Conservation (phyloP, 2,329 filamentous ascomycete genomes). For the Epichloe aotearoae region DNA sequence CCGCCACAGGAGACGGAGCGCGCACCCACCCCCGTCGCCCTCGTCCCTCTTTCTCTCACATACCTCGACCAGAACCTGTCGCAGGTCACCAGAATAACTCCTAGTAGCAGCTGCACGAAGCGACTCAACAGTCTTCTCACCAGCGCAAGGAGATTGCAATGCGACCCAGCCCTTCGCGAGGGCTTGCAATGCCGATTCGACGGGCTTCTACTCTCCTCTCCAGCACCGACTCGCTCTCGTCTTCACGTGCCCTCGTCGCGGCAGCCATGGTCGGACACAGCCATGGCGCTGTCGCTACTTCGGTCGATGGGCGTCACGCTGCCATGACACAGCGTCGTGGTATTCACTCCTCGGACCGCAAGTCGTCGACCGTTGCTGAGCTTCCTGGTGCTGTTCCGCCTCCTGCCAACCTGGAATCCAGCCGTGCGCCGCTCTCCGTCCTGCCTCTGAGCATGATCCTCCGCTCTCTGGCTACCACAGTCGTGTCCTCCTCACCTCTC, state of each 20-base stretch:
- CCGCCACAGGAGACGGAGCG: neutral
- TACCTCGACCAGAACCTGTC: neutral
- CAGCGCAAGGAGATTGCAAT: constrained; percentile 10
- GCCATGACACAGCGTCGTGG: constrained; percentile 10
- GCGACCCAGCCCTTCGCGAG: constrained; percentile 11
- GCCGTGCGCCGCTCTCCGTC: constrained; percentile 43
- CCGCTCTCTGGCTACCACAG: constrained; percentile 55
- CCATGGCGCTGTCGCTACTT: neutral
- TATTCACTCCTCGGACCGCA: constrained; percentile 25
- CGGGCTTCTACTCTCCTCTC: constrained; percentile 1
- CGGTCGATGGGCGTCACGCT: neutral
- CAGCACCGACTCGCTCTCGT: neutral
- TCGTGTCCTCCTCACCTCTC: constrained; percentile 55
- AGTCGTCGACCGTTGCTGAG: constrained; percentile 22
- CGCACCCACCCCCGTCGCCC: neutral
- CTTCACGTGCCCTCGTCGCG: neutral
- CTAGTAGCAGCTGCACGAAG: neutral
- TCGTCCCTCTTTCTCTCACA: neutral
- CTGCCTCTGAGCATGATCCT: constrained; percentile 54
- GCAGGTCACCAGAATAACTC: neutral
- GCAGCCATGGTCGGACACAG: neutral
- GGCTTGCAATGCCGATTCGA: constrained; percentile 9
- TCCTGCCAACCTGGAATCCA: constrained; percentile 14
- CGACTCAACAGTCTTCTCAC: neutral
- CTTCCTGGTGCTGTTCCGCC: constrained; percentile 18